Evolutionary conservation across 2,329 filamentous ascomycete species (phyloP).

Genomic region (Teratosphaeria gauchensis): DNA sequence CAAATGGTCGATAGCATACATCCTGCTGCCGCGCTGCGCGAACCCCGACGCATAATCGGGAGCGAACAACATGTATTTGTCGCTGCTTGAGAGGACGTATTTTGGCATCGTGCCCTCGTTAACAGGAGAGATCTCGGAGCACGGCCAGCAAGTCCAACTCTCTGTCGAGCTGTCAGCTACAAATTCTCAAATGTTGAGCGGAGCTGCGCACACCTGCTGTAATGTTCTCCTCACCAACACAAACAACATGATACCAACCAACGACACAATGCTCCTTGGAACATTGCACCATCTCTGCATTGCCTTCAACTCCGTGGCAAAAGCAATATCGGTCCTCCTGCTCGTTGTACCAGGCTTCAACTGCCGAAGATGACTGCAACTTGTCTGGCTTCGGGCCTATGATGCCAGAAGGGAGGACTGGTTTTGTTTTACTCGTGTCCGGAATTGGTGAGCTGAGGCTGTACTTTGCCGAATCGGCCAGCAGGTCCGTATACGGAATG

Average conservation of each 20-base stretch:
- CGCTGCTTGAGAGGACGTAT: background rate
- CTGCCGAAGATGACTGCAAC: background rate
- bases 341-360: background rate
- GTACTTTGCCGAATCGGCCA: slow-evolving; percentile 2
- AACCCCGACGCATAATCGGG: background rate
- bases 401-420: background rate
- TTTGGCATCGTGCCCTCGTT: background rate
- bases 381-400: background rate
- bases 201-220: background rate
- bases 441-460: background rate
- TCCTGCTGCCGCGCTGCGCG: background rate
- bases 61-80: background rate
- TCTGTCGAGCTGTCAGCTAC: background rate
- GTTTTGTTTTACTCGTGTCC: background rate
- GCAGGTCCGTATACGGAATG: slow-evolving; percentile 1
- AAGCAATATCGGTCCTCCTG: background rate
- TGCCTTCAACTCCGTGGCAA: background rate
- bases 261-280: background rate
- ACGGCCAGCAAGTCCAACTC: background rate
- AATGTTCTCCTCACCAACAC: background rate
- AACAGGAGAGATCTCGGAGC: background rate
- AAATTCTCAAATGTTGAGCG: background rate
- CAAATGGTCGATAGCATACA: background rate
- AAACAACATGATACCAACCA: slow-evolving; percentile 1
- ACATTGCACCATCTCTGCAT: background rate